phyloP scores from a whole-genome alignment of 1,139 yeast genomes.

The Taiozyma sp. region DNA sequence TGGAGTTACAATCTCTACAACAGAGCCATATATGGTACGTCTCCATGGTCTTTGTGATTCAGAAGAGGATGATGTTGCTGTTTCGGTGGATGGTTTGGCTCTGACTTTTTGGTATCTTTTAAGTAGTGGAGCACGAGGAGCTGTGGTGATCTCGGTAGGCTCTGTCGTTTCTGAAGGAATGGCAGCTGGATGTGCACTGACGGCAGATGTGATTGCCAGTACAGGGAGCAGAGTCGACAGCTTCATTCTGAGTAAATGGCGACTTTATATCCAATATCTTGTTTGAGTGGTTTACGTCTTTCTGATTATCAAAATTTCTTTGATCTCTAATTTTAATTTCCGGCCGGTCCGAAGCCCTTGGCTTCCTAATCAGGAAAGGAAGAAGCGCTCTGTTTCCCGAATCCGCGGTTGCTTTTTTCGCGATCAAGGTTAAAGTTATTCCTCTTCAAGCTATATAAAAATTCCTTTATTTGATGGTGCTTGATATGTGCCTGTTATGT shows the following conservation, averaged over 20 bases:
- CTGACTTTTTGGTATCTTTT: conserved; percentile 22
- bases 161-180: conserved; percentile 28
- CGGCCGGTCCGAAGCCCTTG: too few species aligned
- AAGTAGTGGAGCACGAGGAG: conserved; percentile 11
- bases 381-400: too few species aligned
- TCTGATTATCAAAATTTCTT: background rate
- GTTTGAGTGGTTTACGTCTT: background rate
- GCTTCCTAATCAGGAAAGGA: too few species aligned
- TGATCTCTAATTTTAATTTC: too few species aligned
- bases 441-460: too few species aligned
- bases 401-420: too few species aligned
- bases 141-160: conserved; percentile 1
- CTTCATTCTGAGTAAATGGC: background rate
- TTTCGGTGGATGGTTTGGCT: conserved; percentile 18
- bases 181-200: conserved; percentile 18
- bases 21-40: conserved; percentile 57
- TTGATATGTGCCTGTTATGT: too few species aligned
- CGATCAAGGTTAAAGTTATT: too few species aligned
- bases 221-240: background rate
- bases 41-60: conserved; percentile 62
- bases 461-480: too few species aligned
- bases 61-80: conserved; percentile 25
- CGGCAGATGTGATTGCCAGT: background rate
- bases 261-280: background rate
- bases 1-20: conserved; percentile 69